Evolutionary conservation across 257 asterid genomes (phyloP).

Genomic region (Fraxinus pennsylvanica): DNA sequence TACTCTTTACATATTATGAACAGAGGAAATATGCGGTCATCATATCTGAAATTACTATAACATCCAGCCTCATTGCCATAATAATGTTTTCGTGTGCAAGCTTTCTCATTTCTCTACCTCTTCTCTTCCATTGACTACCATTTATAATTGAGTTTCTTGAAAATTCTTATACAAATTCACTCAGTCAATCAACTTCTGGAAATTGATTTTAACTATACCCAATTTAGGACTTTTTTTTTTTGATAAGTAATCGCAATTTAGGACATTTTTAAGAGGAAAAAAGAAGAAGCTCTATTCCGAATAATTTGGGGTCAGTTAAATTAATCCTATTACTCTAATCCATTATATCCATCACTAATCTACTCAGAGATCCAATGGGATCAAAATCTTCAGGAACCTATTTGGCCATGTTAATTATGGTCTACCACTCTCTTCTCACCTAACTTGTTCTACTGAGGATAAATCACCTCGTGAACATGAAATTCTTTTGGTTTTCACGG

Average conservation of each 20-base stretch:
- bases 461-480: neutral
- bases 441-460: neutral
- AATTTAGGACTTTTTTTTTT: neutral
- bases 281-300: neutral
- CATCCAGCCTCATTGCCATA: conserved; percentile 14
- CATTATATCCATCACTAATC: neutral
- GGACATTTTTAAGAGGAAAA: neutral
- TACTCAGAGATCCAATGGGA: no score
- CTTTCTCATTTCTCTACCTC: neutral
- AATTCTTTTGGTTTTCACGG: neutral
- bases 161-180: conserved; percentile 15
- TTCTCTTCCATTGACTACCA: neutral
- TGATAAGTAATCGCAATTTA: neutral
- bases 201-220: neutral
- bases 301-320: neutral
- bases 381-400: no score
- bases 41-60: neutral
- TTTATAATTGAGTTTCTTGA: conserved; percentile 16
- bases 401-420: neutral
- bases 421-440: neutral
- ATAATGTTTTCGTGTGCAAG: conserved; percentile 14
- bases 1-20: neutral
- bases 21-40: conserved; percentile 17
- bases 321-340: neutral
- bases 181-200: conserved; percentile 6